phyloP scores from a whole-genome alignment of 768 basidiomycete genomes.

The Suillus alpinus region DNA sequence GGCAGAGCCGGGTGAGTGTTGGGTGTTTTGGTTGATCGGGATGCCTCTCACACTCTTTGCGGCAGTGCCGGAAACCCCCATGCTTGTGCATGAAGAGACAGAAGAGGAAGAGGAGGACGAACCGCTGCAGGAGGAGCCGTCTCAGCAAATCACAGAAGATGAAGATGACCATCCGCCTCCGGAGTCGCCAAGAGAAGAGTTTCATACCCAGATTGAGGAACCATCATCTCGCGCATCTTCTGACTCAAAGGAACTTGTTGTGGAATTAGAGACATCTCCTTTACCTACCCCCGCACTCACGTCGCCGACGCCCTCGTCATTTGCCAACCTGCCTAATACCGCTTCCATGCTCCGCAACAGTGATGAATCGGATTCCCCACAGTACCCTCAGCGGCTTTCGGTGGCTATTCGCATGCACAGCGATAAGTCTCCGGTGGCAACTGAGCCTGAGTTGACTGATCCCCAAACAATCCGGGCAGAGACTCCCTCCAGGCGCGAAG shows the following conservation, averaged over 20 bases:
- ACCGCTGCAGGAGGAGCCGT: slow-evolving; percentile 37
- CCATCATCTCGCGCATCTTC: slow-evolving; percentile 55
- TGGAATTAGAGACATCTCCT: slow-evolving; percentile 62
- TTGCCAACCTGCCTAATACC: slow-evolving; percentile 42
- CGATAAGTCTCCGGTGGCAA: slow-evolving; percentile 54
- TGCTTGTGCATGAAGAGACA: slow-evolving; percentile 54
- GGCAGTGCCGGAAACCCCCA: slow-evolving; percentile 59
- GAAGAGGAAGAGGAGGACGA: slow-evolving; percentile 33
- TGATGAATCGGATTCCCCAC: slow-evolving; percentile 51
- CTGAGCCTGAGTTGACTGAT: slow-evolving; percentile 53
- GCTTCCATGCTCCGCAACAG: slow-evolving; percentile 38
- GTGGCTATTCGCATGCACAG: slow-evolving; percentile 58
- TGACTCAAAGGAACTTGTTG: slow-evolving; percentile 58
- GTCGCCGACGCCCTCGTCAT: slow-evolving; percentile 50
- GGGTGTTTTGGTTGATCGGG: neutral
- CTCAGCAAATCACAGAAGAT: slow-evolving; percentile 33
- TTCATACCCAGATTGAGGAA: slow-evolving; percentile 46
- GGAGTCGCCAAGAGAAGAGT: slow-evolving; percentile 47
- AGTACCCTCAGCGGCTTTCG: slow-evolving; percentile 61
- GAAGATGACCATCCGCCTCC: slow-evolving; percentile 54
- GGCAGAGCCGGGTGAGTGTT: slow-evolving; percentile 60
- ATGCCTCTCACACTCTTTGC: slow-evolving; percentile 8
- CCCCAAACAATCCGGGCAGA: slow-evolving; percentile 37
- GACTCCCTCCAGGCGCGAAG: slow-evolving; percentile 57
- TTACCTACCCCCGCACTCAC: slow-evolving; percentile 43